phyloP scores from a whole-genome alignment of 441 rosid genomes.

The Flueggea neowawraea region DNA sequence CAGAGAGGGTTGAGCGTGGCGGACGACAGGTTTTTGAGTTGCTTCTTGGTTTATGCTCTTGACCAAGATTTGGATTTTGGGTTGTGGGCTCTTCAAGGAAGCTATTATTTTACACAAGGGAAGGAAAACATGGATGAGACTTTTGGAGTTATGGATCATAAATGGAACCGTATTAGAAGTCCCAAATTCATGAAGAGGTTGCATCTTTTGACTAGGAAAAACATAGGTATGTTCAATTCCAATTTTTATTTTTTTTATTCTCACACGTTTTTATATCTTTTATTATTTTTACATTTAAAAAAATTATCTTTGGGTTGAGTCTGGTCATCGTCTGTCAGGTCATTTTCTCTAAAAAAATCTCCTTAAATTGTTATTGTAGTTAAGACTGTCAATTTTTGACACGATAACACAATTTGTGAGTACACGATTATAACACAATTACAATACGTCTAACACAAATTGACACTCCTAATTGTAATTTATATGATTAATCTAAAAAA shows the following conservation, averaged over 20 bases:
- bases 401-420: too few relatives aligned
- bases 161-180: conserved; percentile 18
- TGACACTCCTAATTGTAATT: too few relatives aligned
- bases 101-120: conserved; percentile 24
- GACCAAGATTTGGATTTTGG: conserved; percentile 29
- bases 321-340: too few relatives aligned
- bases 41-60: conserved; percentile 19
- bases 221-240: conserved; percentile 2
- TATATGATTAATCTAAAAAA: too few relatives aligned
- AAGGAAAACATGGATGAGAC: conserved; percentile 10
- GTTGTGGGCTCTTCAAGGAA: conserved; percentile 30
- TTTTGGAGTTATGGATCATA: conserved; percentile 17
- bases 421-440: too few relatives aligned
- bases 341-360: too few relatives aligned
- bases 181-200: conserved; percentile 14
- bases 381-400: too few relatives aligned
- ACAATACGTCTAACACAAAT: too few relatives aligned
- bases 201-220: conserved; percentile 8
- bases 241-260: too few relatives aligned
- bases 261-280: too few relatives aligned
- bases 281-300: background rate
- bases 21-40: conserved; percentile 19
- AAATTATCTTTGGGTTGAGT: too few relatives aligned
- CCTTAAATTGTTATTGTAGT: too few relatives aligned
- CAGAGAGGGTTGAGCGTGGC: conserved; percentile 10